Percentiles rank a stretch among this genome's conserved stretches.
These are phyloP conservation scores for Luzula sylvatica DNA, from an alignment of 176 grass and related monocot species.

Conservation along the genomic window DNA sequence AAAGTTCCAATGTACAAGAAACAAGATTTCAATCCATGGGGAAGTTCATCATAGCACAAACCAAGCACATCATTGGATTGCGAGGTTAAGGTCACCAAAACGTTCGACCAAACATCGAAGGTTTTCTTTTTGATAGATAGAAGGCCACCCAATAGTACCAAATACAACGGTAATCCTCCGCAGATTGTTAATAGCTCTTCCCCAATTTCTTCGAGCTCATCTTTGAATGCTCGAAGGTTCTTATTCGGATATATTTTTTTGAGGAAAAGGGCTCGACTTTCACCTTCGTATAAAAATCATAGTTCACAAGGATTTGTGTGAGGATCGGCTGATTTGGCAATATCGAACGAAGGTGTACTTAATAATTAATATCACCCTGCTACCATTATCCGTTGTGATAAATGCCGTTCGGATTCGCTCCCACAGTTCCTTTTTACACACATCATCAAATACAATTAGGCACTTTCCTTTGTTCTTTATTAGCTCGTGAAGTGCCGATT, in stretches of 20 bases:
- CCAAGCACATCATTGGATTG: slow-evolving; percentile 11
- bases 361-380: slow-evolving; percentile 8
- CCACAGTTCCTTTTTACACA: slow-evolving; percentile 21
- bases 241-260: slow-evolving; percentile 14
- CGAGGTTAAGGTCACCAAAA: slow-evolving; percentile 9
- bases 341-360: slow-evolving; percentile 9
- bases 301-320: neutral
- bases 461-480: slow-evolving; percentile 24
- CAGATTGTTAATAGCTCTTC: slow-evolving; percentile 16
- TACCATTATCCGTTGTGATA: slow-evolving; percentile 17
- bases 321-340: neutral
- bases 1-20: slow-evolving; percentile 18
- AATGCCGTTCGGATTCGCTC: slow-evolving; percentile 15
- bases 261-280: slow-evolving; percentile 19
- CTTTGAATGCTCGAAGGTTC: slow-evolving; percentile 7
- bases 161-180: slow-evolving; percentile 12
- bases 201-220: slow-evolving; percentile 15
- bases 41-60: slow-evolving; percentile 25
- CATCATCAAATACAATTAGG: slow-evolving; percentile 23
- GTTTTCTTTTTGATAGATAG: slow-evolving; percentile 13
- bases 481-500: slow-evolving; percentile 6
- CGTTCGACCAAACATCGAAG: slow-evolving; percentile 8
- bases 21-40: slow-evolving; percentile 18
- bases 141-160: slow-evolving; percentile 22
- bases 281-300: slow-evolving; percentile 9